These are phyloP conservation scores for Tilletia setariae DNA, from an alignment of 1,284 basidiomycete species.

Conservation along the genomic window DNA sequence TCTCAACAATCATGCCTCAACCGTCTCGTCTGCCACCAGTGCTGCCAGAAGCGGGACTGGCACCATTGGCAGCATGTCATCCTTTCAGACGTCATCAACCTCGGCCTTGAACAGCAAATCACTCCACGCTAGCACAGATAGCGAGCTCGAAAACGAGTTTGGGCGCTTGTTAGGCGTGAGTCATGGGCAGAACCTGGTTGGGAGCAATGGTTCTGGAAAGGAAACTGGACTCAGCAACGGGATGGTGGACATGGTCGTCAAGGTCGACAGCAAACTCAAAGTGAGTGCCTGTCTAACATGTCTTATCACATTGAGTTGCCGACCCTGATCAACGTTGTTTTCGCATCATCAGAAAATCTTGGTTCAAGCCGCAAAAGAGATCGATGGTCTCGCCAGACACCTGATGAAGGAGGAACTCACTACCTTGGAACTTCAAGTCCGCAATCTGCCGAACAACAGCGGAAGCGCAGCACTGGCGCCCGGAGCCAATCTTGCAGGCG, in stretches of 20 bases:
- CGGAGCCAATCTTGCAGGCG: background rate
- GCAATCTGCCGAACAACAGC: slow-evolving; percentile 11
- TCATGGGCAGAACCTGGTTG: background rate
- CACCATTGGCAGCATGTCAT: background rate
- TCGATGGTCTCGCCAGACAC: slow-evolving; percentile 36
- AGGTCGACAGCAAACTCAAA: slow-evolving; percentile 42
- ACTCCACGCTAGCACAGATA: background rate
- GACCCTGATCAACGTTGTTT: background rate
- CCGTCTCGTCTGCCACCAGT: background rate
- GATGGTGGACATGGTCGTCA: slow-evolving; percentile 34
- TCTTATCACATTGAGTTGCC: background rate
- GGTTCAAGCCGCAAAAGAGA: slow-evolving; percentile 32
- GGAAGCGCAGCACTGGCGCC: background rate
- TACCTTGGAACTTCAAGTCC: slow-evolving; percentile 23
- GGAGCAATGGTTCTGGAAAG: background rate
- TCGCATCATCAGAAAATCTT: slow-evolving; percentile 25
- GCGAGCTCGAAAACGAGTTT: slow-evolving; percentile 3
- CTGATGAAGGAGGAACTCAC: slow-evolving; percentile 40
- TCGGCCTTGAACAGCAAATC: background rate
- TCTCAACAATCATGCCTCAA: background rate
- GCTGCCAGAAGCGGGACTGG: background rate
- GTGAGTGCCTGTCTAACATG: slow-evolving; percentile 13
- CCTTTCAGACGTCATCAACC: background rate
- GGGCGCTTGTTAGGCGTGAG: background rate
- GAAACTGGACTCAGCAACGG: slow-evolving; percentile 19